Conservation (phyloP, 345 rosid species). For the Citrus australasica region DNA sequence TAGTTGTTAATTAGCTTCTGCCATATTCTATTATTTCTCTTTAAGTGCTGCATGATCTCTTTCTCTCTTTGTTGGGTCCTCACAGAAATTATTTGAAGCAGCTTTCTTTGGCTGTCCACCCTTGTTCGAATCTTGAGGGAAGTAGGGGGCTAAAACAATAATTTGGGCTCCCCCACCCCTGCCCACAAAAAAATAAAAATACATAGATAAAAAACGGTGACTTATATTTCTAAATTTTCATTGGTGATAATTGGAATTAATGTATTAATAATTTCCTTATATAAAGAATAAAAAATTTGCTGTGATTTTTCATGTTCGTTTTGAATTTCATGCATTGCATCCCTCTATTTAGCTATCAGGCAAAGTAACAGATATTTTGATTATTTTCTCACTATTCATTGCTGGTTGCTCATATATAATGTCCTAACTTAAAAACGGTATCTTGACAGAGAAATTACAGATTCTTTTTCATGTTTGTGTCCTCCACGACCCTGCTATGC, state of each 20-base stretch:
- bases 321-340: not conserved
- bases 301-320: not conserved
- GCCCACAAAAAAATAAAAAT: too few relatives aligned
- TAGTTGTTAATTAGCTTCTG: not conserved
- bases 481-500: slow-evolving; percentile 80
- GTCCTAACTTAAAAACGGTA: slow-evolving; percentile 21
- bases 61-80: too few relatives aligned
- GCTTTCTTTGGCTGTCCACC: too few relatives aligned
- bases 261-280: not conserved
- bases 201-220: too few relatives aligned
- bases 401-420: not conserved
- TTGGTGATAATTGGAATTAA: not conserved
- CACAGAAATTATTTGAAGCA: too few relatives aligned
- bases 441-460: slow-evolving; percentile 82
- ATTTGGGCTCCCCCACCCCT: too few relatives aligned
- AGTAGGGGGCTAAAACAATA: too few relatives aligned
- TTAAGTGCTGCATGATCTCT: not conserved
- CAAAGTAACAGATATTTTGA: not conserved
- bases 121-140: too few relatives aligned
- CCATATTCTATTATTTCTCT: not conserved
- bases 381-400: not conserved
- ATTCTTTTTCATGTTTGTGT: slow-evolving; percentile 94
- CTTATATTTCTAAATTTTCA: not conserved
- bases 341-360: not conserved
- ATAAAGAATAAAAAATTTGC: too few relatives aligned